phyloP scores from a whole-genome alignment of 371 early-diverging fungal genomes.

The Mortierella sp. region DNA sequence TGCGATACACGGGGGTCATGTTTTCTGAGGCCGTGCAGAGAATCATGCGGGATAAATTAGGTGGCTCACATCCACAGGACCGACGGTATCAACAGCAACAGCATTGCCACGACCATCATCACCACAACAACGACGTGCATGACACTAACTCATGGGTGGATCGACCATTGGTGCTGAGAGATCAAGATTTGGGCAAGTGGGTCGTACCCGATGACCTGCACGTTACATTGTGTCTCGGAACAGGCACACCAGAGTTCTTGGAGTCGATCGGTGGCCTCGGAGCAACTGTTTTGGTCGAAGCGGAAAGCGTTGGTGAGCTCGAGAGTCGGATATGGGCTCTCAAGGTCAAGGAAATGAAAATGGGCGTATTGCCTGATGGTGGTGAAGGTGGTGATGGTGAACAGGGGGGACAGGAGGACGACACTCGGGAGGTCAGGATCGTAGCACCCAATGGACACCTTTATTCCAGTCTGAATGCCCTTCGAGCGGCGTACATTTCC shows the following conservation, averaged over 20 bases:
- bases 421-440: constrained; percentile 15
- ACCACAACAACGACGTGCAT: background rate
- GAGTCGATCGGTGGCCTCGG: constrained; percentile 38
- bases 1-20: constrained; percentile 51
- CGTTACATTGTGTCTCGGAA: constrained; percentile 40
- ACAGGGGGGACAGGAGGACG: background rate
- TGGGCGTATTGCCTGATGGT: background rate
- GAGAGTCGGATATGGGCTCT: constrained; percentile 44
- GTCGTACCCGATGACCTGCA: constrained; percentile 49
- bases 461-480: constrained; percentile 21
- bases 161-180: constrained; percentile 19
- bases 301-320: constrained; percentile 31
- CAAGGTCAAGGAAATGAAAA: constrained; percentile 42
- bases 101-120: background rate
- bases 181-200: constrained; percentile 34
- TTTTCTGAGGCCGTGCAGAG: constrained; percentile 37
- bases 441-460: constrained; percentile 37
- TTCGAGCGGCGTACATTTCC: constrained; percentile 17
- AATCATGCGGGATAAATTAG: constrained; percentile 23
- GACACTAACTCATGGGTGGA: constrained; percentile 15
- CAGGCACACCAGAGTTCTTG: constrained; percentile 18
- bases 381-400: background rate
- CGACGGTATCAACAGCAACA: background rate
- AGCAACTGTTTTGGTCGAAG: constrained; percentile 46
- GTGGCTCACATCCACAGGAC: constrained; percentile 7